A percentile compares a stretch with the other conserved stretches of the same genome.
These are phyloP conservation scores for Mycena galericulata DNA, from an alignment of 768 basidiomycete genomes.

Conservation along the genomic window DNA sequence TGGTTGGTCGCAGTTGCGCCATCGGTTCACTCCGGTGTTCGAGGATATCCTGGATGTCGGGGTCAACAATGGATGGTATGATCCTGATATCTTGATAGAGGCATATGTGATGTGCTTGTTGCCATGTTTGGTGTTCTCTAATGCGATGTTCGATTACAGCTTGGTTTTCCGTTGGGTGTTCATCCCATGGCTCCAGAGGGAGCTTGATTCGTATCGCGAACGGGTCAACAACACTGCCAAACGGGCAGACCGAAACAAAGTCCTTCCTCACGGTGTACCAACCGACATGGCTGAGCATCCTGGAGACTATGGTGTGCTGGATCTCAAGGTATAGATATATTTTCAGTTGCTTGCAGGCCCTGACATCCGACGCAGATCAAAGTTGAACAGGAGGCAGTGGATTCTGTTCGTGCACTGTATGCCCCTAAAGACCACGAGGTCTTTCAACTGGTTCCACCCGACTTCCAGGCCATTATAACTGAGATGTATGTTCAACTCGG, in stretches of 20 bases:
- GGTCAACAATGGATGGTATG: slow-evolving; percentile 43
- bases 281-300: slow-evolving; percentile 43
- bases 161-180: slow-evolving; percentile 50
- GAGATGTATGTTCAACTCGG: not conserved
- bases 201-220: slow-evolving; percentile 44
- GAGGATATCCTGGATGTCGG: slow-evolving; percentile 51
- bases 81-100: slow-evolving; percentile 38
- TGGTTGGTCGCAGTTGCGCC: slow-evolving; percentile 49
- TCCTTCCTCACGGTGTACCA: slow-evolving; percentile 51
- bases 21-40: slow-evolving; percentile 50
- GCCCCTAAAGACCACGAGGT: not conserved
- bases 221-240: slow-evolving; percentile 36
- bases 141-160: slow-evolving; percentile 21
- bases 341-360: not conserved
- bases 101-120: slow-evolving; percentile 26
- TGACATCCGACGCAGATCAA: slow-evolving; percentile 22
- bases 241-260: slow-evolving; percentile 45
- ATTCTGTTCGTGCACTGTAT: not conserved
- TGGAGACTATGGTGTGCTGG: slow-evolving; percentile 35
- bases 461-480: not conserved
- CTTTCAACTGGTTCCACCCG: not conserved
- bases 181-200: slow-evolving; percentile 51
- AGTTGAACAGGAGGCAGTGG: too few species aligned
- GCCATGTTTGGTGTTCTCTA: not conserved
- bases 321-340: slow-evolving; percentile 47